These are phyloP conservation scores for Coprinopsis cinerea DNA, from an alignment of 768 basidiomycete genomes.

Conservation along the genomic window DNA sequence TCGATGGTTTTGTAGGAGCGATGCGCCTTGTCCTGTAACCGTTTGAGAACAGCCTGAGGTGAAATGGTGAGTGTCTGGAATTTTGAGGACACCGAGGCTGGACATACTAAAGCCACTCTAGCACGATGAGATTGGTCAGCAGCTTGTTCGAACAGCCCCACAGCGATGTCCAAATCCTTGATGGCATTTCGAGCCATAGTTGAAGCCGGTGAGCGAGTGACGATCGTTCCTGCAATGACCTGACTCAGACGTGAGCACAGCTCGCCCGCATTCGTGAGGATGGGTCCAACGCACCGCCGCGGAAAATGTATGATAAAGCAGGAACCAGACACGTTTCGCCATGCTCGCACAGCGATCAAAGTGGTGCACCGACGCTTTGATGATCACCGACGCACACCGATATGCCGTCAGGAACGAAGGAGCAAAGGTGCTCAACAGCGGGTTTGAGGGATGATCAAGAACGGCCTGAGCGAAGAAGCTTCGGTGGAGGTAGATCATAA, in stretches of 20 bases:
- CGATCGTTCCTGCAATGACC: constrained; percentile 56
- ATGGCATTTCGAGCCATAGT: constrained; percentile 45
- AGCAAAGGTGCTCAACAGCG: constrained; percentile 48
- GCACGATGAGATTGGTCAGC: constrained; percentile 41
- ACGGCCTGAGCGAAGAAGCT: constrained; percentile 56
- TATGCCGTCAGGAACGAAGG: constrained; percentile 53
- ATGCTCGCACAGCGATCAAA: constrained; percentile 42
- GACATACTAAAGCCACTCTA: constrained; percentile 37
- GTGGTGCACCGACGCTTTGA: constrained; percentile 43
- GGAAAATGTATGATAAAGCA: constrained; percentile 45
- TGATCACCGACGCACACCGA: constrained; percentile 44
- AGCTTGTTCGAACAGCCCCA: constrained; percentile 40
- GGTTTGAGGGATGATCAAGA: constrained; percentile 47
- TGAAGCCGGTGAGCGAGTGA: constrained; percentile 48
- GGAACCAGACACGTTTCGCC: constrained; percentile 45
- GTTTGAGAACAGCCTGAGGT: constrained; percentile 30
- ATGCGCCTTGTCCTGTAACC: constrained; percentile 40
- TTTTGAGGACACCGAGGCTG: not conserved
- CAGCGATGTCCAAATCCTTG: constrained; percentile 39
- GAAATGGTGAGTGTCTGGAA: not conserved
- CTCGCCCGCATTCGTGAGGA: not conserved
- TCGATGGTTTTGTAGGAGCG: constrained; percentile 25
- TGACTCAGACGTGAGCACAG: constrained; percentile 16
- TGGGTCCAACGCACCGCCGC: constrained; percentile 33
- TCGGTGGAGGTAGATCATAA: constrained; percentile 49